Conservation (phyloP, 2,329 filamentous ascomycete species). For the Fulvia fulva region DNA sequence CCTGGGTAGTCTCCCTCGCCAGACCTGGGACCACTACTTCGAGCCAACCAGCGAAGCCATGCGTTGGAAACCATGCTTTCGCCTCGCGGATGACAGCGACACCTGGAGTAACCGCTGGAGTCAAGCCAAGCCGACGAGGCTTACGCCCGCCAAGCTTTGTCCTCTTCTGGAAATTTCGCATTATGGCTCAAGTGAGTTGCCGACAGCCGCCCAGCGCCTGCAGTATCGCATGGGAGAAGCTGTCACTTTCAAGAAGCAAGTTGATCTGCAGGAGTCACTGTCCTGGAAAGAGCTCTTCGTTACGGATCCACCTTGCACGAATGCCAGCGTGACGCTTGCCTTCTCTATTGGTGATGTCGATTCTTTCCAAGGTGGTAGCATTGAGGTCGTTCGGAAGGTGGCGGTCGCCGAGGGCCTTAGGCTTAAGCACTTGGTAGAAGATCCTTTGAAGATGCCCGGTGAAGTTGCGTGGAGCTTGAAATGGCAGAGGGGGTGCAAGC, state of each 20-base stretch:
- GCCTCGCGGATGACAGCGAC: not conserved
- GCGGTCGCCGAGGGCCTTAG: not conserved
- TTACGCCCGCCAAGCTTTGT: not conserved
- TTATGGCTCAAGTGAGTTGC: not conserved
- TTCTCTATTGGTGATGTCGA: not conserved
- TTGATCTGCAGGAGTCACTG: too few relatives aligned
- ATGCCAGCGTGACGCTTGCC: not conserved
- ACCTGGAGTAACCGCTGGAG: not conserved
- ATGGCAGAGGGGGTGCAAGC: not conserved
- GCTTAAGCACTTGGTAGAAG: not conserved
- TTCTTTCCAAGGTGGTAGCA: not conserved
- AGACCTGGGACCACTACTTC: not conserved
- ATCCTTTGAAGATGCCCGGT: not conserved
- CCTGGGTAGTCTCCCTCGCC: not conserved
- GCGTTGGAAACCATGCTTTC: not conserved
- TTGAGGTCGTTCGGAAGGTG: not conserved
- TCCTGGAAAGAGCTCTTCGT: not conserved
- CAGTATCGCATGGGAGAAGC: not conserved
- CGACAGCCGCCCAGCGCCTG: not conserved
- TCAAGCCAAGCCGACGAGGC: too few relatives aligned
- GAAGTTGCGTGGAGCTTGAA: not conserved
- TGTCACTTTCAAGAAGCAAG: not conserved
- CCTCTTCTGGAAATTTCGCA: not conserved
- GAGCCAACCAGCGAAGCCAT: not conserved
- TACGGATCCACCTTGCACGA: constrained; percentile 1